phyloP scores from a whole-genome alignment of 768 basidiomycete species.

The Russula olivacea region DNA sequence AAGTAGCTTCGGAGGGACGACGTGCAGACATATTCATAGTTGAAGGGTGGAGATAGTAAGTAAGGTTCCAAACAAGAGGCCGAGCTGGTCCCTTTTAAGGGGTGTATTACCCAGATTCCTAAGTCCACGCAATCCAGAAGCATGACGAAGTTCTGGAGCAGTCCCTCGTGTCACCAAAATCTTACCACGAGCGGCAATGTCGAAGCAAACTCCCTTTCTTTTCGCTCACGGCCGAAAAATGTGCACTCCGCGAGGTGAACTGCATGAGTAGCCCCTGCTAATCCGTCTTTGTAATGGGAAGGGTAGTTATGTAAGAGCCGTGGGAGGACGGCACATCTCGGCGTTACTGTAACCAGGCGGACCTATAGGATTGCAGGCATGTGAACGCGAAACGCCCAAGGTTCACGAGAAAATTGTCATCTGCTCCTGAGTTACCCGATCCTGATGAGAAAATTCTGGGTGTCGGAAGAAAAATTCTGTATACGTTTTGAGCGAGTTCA shows the following conservation, averaged over 20 bases:
- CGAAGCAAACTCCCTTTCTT: conserved; percentile 14
- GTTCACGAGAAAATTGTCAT: conserved; percentile 4
- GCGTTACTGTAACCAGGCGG: conserved; percentile 7
- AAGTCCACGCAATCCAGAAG: conserved; percentile 16
- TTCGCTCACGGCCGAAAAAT: conserved; percentile 15
- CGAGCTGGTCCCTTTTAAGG: conserved; percentile 23
- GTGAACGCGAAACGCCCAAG: conserved; percentile 7
- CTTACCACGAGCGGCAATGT: conserved; percentile 11
- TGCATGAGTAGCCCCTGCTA: not conserved
- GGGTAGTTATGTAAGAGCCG: conserved; percentile 18
- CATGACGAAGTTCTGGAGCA: conserved; percentile 18
- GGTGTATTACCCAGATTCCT: conserved; percentile 18
- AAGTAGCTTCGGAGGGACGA: conserved; percentile 20
- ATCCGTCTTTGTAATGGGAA: conserved; percentile 2
- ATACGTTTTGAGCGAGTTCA: conserved; percentile 14
- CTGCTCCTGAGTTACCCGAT: conserved; percentile 2
- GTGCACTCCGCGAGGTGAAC: conserved; percentile 13
- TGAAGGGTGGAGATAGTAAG: conserved; percentile 18
- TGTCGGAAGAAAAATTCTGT: not conserved
- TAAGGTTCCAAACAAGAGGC: conserved; percentile 15
- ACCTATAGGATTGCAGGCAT: conserved; percentile 13
- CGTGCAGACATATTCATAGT: conserved; percentile 8
- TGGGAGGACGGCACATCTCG: conserved; percentile 14
- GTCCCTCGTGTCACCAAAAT: conserved; percentile 13
- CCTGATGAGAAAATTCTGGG: conserved; percentile 12